phyloP scores from a whole-genome alignment of 495 filamentous ascomycete genomes.

The Neurospora africana region DNA sequence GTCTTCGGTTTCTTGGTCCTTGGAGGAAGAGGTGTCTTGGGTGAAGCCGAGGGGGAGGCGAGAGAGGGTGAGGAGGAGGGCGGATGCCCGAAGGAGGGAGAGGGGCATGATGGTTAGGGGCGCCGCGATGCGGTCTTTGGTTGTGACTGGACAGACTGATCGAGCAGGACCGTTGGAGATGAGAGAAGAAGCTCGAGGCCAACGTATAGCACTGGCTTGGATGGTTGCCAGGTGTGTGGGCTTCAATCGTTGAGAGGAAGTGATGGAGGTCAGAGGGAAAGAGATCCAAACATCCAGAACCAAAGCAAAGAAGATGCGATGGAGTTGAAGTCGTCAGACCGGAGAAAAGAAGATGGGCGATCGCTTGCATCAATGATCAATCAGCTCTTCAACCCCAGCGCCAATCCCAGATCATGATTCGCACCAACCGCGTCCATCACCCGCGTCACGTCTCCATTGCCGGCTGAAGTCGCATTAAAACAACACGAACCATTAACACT shows the following conservation, averaged over 20 bases:
- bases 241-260: too few relatives aligned
- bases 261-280: not conserved
- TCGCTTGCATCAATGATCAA: not conserved
- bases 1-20: conserved; percentile 4
- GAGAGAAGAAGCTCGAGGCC: too few relatives aligned
- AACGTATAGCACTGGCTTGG: too few relatives aligned
- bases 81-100: conserved; percentile 14
- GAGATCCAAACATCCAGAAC: not conserved
- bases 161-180: too few relatives aligned
- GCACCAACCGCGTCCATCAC: not conserved
- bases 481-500: not conserved
- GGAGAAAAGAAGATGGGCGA: not conserved
- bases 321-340: not conserved
- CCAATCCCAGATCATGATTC: not conserved
- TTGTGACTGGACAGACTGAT: too few relatives aligned
- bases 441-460: not conserved
- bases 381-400: not conserved
- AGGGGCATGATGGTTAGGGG: conserved; percentile 8
- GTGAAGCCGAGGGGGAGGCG: conserved; percentile 13
- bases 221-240: too few relatives aligned
- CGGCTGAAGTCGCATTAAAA: not conserved
- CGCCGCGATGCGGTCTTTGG: not conserved
- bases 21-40: not conserved
- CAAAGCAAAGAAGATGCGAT: not conserved
- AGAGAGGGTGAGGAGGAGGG: conserved; percentile 14